These are phyloP conservation scores for Herpotrichia juniperi DNA, from an alignment of 2,329 filamentous ascomycete species.

Conservation along the genomic window DNA sequence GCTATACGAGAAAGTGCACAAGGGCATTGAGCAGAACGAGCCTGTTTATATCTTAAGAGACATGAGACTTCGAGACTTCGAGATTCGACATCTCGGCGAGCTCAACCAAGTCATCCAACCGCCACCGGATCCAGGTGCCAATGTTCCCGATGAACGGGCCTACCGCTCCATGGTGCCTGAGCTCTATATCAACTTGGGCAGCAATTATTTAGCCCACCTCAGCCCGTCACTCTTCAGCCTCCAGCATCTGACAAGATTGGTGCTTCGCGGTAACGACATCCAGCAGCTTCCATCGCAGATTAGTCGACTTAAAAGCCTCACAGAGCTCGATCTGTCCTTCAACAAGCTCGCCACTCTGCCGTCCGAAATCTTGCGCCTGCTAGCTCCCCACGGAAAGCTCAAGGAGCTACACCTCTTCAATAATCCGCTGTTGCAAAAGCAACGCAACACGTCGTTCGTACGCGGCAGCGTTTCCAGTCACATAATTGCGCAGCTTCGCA, in stretches of 20 bases:
- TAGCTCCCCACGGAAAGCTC: constrained; percentile 21
- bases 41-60: constrained; percentile 22
- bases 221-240: constrained; percentile 32
- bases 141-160: constrained; percentile 32
- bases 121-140: constrained; percentile 25
- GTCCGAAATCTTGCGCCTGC: constrained; percentile 29
- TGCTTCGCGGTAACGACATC: constrained; percentile 30
- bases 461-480: background rate
- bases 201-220: constrained; percentile 27
- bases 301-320: constrained; percentile 23
- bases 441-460: background rate
- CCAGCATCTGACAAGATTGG: constrained; percentile 30
- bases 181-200: constrained; percentile 26
- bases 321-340: constrained; percentile 24
- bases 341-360: constrained; percentile 34
- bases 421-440: constrained; percentile 18
- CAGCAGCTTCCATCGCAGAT: constrained; percentile 35
- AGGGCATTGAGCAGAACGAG: constrained; percentile 20
- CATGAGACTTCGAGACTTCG: constrained; percentile 21
- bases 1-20: constrained; percentile 8
- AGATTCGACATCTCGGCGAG: constrained; percentile 30
- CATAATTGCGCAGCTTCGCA: background rate
- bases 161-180: constrained; percentile 38
- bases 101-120: constrained; percentile 33
- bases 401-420: constrained; percentile 17